Base-by-base conservation (phyloP, 768 basidiomycete species). In the Tylopilus balloui region DNA sequence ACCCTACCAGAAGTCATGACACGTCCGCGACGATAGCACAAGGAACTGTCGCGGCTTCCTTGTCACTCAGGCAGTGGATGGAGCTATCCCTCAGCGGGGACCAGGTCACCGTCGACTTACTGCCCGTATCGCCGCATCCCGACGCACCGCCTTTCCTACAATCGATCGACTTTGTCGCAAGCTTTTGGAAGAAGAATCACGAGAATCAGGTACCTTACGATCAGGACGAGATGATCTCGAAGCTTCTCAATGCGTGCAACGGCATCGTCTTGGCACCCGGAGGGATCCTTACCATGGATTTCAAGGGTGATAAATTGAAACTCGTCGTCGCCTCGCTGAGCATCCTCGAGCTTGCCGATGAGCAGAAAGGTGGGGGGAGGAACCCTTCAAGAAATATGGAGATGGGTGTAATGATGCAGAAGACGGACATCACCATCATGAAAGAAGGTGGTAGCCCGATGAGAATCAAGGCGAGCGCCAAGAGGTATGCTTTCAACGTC, bases 381-480 rank as follows among this genome's bases (percentile, higher is more conserved):
- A 52, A 8, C 19, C 65, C 63, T 27, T 57, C 63, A 25, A 58
- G 66, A 25, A 50, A 70, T 38, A 55, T 65, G 14, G 65, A 67
- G 38, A 79, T 80, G 52, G 94, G 93, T 15, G 78, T 97, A 25
- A 52, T 94, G 38, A 92, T 94, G 79, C 84, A 87, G 50, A 87
- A 87, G 67, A 95, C 92, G n/a, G 93, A 96, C 56, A 73, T 98
- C 25, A 89, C 82, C 2, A 81, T 96, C 68, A 72, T 92, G 69
- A 96, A 95, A 68, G 89, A 88, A 1, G 75, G 84, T 0, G 75
- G 80, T 36, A 91, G 86, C 60, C 64, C 75, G 6, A 92, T 99
- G 68, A 94, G 88, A 71, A 74, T 99, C 62, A 97, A 93, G 71
- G 84, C 90, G 24, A 92, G 88, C 56, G 83, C 88, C 3, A 96